A percentile compares a stretch with the other conserved stretches of the same genome.
Conservation (phyloP, 345 rosid species). For the Citrus reticulata region DNA sequence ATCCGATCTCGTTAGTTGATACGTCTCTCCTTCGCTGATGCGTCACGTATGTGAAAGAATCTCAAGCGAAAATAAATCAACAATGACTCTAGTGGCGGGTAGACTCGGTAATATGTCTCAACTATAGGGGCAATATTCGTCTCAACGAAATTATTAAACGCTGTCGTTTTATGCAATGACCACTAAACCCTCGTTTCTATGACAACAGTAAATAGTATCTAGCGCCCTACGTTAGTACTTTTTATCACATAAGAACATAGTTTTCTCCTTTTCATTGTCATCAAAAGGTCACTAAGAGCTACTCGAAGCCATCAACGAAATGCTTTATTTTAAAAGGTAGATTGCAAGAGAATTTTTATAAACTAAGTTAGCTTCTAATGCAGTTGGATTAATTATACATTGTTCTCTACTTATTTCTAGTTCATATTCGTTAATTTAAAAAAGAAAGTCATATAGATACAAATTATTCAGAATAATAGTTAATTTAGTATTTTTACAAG, state of each 20-base stretch:
- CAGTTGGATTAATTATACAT: no score
- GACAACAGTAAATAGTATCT: not conserved
- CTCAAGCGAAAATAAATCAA: not conserved
- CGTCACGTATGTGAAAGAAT: not conserved
- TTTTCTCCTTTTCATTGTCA: not conserved
- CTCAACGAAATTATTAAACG: not conserved
- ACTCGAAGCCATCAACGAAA: no score
- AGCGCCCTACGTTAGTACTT: not conserved
- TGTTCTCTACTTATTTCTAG: no score
- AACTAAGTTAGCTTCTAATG: no score
- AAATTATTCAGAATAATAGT: no score
- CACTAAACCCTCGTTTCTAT: not conserved
- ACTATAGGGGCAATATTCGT: not conserved
- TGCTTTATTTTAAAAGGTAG: no score
- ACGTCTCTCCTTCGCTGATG: not conserved
- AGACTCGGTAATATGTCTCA: not conserved
- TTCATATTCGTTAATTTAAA: no score
- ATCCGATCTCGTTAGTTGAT: not conserved
- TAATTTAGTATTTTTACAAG: no score
- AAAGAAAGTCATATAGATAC: no score
- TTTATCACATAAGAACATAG: not conserved
- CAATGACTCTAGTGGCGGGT: not conserved
- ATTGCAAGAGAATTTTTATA: no score
- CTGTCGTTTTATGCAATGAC: not conserved
- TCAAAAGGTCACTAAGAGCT: no score